Base-by-base conservation (phyloP, 1,139 yeast genomes). In the Ogataea hybrid region DNA sequence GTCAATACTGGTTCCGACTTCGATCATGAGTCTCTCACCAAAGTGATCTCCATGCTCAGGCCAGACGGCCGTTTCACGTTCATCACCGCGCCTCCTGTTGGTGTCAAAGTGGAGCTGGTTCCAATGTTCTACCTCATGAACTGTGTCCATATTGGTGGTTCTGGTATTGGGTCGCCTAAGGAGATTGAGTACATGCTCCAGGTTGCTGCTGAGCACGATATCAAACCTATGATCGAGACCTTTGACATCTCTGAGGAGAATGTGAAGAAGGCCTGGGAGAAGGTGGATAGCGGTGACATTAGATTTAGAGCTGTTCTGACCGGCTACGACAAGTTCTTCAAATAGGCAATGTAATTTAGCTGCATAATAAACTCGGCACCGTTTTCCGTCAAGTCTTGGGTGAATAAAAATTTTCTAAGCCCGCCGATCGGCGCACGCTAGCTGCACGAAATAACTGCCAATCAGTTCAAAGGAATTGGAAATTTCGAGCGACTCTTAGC, bases 231-330 rank as follows among this genome's bases (percentile, higher is more conserved):
- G 84, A 69, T 76, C 44, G 84, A 80, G 61, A 67, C 71, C 12
- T 59, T 79, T 36, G 75, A 77, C 28, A 68, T 80, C 47, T 64
- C 64, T 47, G 80, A 73, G 54, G 71, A 66, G 40, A 71, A 71
- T 48, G 75, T 75, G 31, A 63, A 66, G 23, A 65, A 68, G 48
- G 83, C 77, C 4, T 70, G 77, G 60, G 65, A 68, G 25, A 72
- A 77, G 61, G 65, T 73, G 54, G 69, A 68, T 37, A 52, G 63
- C 15, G 81, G 82, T 55, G 83, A 81, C 50, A 83, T 77, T 38
- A 73, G 74, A 52, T 82, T 79, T 61, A 75, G 89, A 67, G 74
- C 78, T 57, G 81, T 80, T n/a, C 67, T 81, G 53, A 75, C 77
- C 41, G 82, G 75, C 16, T 77, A 69, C 57, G 79, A 78, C 36